Evolutionary conservation across 2,329 filamentous ascomycete genomes (phyloP).

Genomic region (Magnaporthiopsis poae): DNA sequence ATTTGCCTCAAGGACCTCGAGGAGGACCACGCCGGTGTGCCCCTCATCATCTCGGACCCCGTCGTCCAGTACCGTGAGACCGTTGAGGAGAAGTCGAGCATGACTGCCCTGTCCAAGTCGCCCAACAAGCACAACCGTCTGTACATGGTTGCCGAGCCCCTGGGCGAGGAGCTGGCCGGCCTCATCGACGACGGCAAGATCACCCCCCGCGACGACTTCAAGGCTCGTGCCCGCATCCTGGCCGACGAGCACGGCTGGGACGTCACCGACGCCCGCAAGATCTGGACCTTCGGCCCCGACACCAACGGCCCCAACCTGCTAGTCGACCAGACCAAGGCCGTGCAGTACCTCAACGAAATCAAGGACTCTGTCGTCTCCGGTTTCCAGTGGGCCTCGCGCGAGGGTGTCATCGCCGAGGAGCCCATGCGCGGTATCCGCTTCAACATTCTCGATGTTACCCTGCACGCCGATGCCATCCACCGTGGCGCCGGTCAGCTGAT

Average conservation of each 20-base stretch:
- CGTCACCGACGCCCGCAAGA: slow-evolving; percentile 99
- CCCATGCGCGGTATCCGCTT: slow-evolving; percentile 94
- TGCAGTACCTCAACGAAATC: slow-evolving; percentile 99
- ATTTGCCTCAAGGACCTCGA: slow-evolving; percentile 99
- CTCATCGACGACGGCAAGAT: slow-evolving; percentile 91
- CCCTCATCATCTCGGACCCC: slow-evolving; percentile 93
- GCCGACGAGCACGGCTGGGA: slow-evolving; percentile 98
- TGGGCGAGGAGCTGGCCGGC: slow-evolving; percentile 81
- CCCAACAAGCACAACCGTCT: slow-evolving; percentile 99
- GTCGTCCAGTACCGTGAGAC: slow-evolving; percentile 99
- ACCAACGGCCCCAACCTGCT: slow-evolving; percentile 96
- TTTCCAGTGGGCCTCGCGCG: slow-evolving; percentile 99
- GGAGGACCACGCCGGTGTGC: slow-evolving; percentile 97
- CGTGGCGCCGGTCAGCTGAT: slow-evolving; percentile 99
- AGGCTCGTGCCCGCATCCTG: slow-evolving; percentile 88
- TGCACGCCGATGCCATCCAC: slow-evolving; percentile 98
- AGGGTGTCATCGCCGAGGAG: slow-evolving; percentile 96
- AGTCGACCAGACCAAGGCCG: slow-evolving; percentile 99
- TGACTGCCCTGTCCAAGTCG: slow-evolving; percentile 96
- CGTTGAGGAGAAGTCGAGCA: slow-evolving; percentile 72
- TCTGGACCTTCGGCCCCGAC: slow-evolving; percentile 99
- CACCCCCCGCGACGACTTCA: slow-evolving; percentile 93
- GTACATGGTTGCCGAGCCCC: slow-evolving; percentile 84
- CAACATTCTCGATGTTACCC: slow-evolving; percentile 99
- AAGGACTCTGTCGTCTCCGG: slow-evolving; percentile 99